These are phyloP conservation scores for Stephanodiscus minutulus DNA, from an alignment of 108 stramenopile species.

Conservation along the genomic window DNA sequence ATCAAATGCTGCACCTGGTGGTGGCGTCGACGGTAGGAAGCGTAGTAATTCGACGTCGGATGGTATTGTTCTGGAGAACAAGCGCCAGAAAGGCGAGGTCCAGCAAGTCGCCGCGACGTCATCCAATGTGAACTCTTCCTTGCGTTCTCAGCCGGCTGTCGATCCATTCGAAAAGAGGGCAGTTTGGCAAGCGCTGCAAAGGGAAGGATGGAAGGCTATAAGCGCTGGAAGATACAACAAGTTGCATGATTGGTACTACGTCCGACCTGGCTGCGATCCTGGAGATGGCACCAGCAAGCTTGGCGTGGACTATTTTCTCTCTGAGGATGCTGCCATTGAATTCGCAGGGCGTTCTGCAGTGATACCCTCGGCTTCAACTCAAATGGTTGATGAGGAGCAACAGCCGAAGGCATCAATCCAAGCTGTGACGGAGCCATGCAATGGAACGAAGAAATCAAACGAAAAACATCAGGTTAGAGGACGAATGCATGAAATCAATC, in stretches of 20 bases:
- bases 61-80: not conserved
- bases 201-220: conserved; percentile 30
- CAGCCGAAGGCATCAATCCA: not conserved
- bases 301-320: conserved; percentile 36
- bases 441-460: not conserved
- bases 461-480: conserved; percentile 7
- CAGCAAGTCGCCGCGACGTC: not conserved
- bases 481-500: not conserved
- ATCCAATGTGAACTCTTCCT: not conserved
- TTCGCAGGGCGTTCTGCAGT: not conserved
- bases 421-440: not conserved
- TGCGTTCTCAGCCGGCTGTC: not conserved
- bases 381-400: not conserved
- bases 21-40: not conserved
- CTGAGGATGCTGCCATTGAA: conserved; percentile 30
- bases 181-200: conserved; percentile 25
- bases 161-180: conserved; percentile 19
- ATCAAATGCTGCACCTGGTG: not conserved
- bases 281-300: conserved; percentile 29
- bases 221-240: conserved; percentile 26
- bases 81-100: conserved; percentile 5
- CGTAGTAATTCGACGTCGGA: not conserved
- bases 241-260: conserved; percentile 48
- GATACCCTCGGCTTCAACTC: not conserved
- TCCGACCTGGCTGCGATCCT: conserved; percentile 29